Evolutionary conservation across 441 rosid genomes (phyloP).

Genomic region (Pelargonium fulgidum): DNA sequence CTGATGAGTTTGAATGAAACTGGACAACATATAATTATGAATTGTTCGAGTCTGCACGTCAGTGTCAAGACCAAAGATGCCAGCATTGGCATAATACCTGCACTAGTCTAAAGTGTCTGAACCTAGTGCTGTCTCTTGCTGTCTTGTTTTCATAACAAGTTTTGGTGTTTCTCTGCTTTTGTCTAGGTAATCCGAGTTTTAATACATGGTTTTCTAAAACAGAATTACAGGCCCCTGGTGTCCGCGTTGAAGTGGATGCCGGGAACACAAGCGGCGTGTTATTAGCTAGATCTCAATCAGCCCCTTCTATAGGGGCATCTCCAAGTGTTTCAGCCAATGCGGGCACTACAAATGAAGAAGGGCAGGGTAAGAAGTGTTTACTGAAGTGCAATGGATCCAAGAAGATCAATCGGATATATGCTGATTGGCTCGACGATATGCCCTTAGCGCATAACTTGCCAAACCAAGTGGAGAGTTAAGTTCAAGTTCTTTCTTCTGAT

Average conservation of each 20-base stretch:
- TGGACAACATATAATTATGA: too few species aligned
- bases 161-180: neutral
- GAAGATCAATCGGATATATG: slow-evolving; percentile 83
- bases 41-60: too few species aligned
- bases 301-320: slow-evolving; percentile 33
- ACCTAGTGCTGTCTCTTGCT: too few species aligned
- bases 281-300: slow-evolving; percentile 30
- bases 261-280: slow-evolving; percentile 24
- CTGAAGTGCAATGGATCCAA: slow-evolving; percentile 71
- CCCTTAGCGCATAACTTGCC: slow-evolving; percentile 51
- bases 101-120: too few species aligned
- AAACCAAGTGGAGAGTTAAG: slow-evolving; percentile 57
- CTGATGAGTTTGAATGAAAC: too few species aligned
- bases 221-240: slow-evolving; percentile 56
- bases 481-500: neutral
- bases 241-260: slow-evolving; percentile 52
- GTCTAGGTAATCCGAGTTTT: neutral
- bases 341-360: slow-evolving; percentile 44
- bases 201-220: slow-evolving; percentile 13
- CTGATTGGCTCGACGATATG: slow-evolving; percentile 89
- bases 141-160: neutral
- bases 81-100: too few species aligned
- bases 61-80: too few species aligned
- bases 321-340: slow-evolving; percentile 29
- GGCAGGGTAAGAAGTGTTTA: slow-evolving; percentile 46